Conservation (phyloP, 441 rosid genomes). For the Macaranga tanarius region DNA sequence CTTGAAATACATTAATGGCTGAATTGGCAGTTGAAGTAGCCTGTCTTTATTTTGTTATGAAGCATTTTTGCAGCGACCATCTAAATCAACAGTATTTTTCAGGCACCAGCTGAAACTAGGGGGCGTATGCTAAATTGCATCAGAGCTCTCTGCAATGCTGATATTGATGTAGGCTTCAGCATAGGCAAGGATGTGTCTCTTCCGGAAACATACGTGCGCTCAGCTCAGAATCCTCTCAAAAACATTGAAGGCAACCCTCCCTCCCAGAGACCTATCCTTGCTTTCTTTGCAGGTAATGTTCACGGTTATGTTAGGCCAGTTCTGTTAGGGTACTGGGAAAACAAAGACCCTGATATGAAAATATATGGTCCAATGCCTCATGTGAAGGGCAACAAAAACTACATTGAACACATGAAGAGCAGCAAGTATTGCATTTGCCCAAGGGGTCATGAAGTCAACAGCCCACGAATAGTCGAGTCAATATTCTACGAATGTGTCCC, state of each 20-base stretch:
- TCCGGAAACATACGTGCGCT: slow-evolving; percentile 63
- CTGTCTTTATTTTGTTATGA: background rate
- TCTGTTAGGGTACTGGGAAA: slow-evolving; percentile 61
- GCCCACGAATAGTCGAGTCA: slow-evolving; percentile 83
- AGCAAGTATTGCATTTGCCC: slow-evolving; percentile 87
- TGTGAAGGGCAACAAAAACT: slow-evolving; percentile 47
- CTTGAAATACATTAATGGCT: background rate
- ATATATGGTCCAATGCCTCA: slow-evolving; percentile 59
- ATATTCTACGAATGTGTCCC: slow-evolving; percentile 75
- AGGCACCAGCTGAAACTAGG: slow-evolving; percentile 83
- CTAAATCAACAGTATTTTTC: slow-evolving; percentile 19
- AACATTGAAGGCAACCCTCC: slow-evolving; percentile 60
- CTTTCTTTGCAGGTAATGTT: slow-evolving; percentile 79
- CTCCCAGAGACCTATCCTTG: slow-evolving; percentile 58
- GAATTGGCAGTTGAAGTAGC: too few relatives aligned
- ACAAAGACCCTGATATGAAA: slow-evolving; percentile 82
- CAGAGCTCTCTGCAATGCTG: slow-evolving; percentile 84
- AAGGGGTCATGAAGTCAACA: slow-evolving; percentile 78
- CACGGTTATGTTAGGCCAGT: slow-evolving; percentile 77
- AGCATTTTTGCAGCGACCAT: background rate
- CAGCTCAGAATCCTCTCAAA: slow-evolving; percentile 51
- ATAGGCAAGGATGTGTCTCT: slow-evolving; percentile 80
- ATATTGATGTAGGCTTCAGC: slow-evolving; percentile 71
- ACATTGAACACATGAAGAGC: slow-evolving; percentile 67
- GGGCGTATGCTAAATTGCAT: slow-evolving; percentile 63